Evolutionary conservation across 768 basidiomycete species (phyloP).

Genomic region (Pisolithus microcarpus): DNA sequence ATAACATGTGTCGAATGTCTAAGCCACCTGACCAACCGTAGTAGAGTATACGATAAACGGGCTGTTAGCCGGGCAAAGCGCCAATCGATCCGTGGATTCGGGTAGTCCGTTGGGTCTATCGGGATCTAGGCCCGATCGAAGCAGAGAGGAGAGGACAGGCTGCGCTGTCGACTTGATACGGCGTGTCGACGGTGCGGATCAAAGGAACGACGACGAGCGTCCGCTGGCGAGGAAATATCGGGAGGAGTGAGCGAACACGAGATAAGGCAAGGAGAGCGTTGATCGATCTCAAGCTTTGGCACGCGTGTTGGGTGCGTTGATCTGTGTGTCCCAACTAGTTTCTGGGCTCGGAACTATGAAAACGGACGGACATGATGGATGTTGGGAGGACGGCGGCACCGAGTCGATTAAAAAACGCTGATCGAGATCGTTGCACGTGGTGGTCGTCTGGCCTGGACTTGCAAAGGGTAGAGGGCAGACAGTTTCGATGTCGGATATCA

Average conservation of each 20-base stretch:
- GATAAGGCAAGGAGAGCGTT: background rate
- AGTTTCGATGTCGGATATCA: background rate
- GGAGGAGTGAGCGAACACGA: background rate
- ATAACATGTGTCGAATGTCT: too few relatives aligned
- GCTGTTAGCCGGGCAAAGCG: too few relatives aligned
- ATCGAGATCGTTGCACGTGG: background rate
- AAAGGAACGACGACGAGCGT: too few relatives aligned
- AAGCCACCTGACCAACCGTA: too few relatives aligned
- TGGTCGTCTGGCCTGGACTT: background rate
- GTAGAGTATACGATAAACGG: too few relatives aligned
- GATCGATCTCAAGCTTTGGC: background rate
- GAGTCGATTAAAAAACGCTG: background rate
- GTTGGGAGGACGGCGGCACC: background rate
- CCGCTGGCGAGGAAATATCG: background rate
- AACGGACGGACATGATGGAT: background rate
- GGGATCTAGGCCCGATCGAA: too few relatives aligned
- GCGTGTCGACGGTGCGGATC: too few relatives aligned
- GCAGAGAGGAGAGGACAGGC: too few relatives aligned
- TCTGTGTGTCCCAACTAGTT: background rate
- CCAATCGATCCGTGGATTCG: too few relatives aligned
- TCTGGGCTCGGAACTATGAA: background rate
- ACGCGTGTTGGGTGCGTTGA: background rate
- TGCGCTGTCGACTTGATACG: too few relatives aligned
- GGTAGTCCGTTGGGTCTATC: too few relatives aligned
- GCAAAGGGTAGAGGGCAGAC: background rate